Conservation (phyloP, 1,139 yeast genomes). For the Yamadazyma buinensis region DNA sequence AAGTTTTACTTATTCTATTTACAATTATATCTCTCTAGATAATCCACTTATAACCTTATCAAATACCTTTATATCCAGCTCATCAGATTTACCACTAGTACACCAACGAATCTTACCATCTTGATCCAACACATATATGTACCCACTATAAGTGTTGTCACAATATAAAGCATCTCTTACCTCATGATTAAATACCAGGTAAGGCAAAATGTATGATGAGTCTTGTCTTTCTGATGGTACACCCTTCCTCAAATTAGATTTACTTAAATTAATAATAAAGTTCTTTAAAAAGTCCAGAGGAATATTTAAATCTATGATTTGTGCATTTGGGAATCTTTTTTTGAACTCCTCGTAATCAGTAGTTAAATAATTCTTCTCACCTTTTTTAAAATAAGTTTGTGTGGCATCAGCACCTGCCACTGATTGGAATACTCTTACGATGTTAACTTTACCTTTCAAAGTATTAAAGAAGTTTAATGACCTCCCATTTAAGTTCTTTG, state of each 20-base stretch:
- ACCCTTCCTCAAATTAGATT: constrained; percentile 38
- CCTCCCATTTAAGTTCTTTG: constrained; percentile 48
- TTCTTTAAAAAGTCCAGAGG: constrained; percentile 73
- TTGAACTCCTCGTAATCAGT: constrained; percentile 27
- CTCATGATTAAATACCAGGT: constrained; percentile 55
- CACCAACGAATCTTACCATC: constrained; percentile 86
- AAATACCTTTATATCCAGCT: constrained; percentile 56
- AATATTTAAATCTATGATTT: constrained; percentile 69
- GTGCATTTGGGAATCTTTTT: constrained; percentile 47
- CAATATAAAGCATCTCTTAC: constrained; percentile 60
- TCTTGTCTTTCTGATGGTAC: constrained; percentile 51
- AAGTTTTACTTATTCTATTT: too few relatives aligned
- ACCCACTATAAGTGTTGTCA: constrained; percentile 80
- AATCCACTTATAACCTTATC: constrained; percentile 66
- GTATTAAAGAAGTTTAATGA: constrained; percentile 30
- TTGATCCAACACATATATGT: constrained; percentile 71
- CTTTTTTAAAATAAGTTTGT: constrained; percentile 51
- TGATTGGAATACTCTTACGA: constrained; percentile 65
- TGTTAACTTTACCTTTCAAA: constrained; percentile 52
- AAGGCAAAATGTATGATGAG: constrained; percentile 61
- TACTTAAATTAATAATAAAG: constrained; percentile 52
- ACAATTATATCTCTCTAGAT: constrained; percentile 23
- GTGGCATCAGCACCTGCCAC: constrained; percentile 71
- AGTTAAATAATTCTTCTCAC: constrained; percentile 33
- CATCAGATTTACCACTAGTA: constrained; percentile 75